A percentile compares a stretch with the other conserved stretches of the same genome.
Conservation (phyloP, 2,329 filamentous ascomycete species). For the Colletotrichum lupini region DNA sequence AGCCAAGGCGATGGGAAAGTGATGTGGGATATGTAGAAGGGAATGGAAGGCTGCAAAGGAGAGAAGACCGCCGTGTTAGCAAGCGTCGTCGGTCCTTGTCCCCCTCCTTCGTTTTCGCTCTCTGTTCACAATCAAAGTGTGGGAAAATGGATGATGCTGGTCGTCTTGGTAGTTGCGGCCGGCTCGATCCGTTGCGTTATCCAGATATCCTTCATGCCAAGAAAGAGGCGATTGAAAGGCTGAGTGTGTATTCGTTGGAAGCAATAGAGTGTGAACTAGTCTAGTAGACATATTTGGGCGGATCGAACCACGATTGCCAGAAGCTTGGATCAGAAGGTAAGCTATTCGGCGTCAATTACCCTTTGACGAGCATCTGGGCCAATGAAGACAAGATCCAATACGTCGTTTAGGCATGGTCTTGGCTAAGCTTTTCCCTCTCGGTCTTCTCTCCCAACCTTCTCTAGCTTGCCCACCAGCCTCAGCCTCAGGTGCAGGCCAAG, state of each 20-base stretch:
- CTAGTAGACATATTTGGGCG: background rate
- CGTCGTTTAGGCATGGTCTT: background rate
- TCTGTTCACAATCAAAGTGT: background rate
- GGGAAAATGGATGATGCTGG: background rate
- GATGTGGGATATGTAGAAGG: background rate
- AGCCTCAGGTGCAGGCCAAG: background rate
- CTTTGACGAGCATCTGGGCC: background rate
- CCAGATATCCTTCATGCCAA: background rate
- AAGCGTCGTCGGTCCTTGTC: background rate
- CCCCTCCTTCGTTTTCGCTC: background rate
- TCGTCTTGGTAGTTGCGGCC: background rate
- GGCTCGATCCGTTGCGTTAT: background rate
- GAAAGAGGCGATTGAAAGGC: background rate
- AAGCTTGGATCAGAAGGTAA: background rate
- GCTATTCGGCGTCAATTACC: background rate
- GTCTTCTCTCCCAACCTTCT: background rate
- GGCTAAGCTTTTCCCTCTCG: slow-evolving; percentile 1
- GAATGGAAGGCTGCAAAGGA: background rate
- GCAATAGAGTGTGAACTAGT: background rate
- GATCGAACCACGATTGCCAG: slow-evolving; percentile 6
- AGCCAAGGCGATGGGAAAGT: background rate
- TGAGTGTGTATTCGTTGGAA: background rate
- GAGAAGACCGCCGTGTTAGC: background rate
- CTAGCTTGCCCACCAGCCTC: background rate
- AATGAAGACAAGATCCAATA: background rate